These are phyloP conservation scores for Colletotrichum acutatum DNA, from an alignment of 2,329 filamentous ascomycete genomes.

Conservation along the genomic window DNA sequence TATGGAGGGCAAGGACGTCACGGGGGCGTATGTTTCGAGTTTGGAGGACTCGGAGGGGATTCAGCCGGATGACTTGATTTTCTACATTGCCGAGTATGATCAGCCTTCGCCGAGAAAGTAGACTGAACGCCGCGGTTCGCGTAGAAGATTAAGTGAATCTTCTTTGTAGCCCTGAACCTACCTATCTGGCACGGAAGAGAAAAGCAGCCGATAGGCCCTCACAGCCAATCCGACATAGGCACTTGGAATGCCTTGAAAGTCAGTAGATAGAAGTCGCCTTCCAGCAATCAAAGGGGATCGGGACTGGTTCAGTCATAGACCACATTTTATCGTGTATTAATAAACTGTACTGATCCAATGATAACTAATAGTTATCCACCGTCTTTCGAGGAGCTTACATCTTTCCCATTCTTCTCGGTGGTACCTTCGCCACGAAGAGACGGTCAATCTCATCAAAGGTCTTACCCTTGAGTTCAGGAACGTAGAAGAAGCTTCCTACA, in stretches of 20 bases:
- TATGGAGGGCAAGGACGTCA: neutral
- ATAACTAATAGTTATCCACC: too few species aligned
- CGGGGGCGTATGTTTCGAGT: neutral
- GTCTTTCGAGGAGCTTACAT: neutral
- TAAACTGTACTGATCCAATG: too few species aligned
- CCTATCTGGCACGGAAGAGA: neutral
- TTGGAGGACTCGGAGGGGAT: neutral
- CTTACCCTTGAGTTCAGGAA: conserved; percentile 40
- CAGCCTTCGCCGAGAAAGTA: neutral
- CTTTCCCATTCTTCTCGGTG: conserved; percentile 11
- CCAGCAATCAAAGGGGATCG: accelerated
- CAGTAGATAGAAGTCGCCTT: neutral
- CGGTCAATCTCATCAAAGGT: conserved; percentile 41
- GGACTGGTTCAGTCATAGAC: too few species aligned
- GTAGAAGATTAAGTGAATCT: neutral
- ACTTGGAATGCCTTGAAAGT: neutral
- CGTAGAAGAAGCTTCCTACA: conserved; percentile 37
- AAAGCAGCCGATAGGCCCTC: neutral
- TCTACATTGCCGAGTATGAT: neutral
- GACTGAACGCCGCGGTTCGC: neutral
- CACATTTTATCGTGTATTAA: too few species aligned
- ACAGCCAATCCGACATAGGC: neutral
- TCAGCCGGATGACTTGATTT: neutral
- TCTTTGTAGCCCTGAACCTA: neutral
- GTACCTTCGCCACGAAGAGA: conserved; percentile 41